These are phyloP conservation scores for Phaeosphaeriaceae sp. DNA, from an alignment of 2,329 filamentous ascomycete genomes.

Conservation along the genomic window DNA sequence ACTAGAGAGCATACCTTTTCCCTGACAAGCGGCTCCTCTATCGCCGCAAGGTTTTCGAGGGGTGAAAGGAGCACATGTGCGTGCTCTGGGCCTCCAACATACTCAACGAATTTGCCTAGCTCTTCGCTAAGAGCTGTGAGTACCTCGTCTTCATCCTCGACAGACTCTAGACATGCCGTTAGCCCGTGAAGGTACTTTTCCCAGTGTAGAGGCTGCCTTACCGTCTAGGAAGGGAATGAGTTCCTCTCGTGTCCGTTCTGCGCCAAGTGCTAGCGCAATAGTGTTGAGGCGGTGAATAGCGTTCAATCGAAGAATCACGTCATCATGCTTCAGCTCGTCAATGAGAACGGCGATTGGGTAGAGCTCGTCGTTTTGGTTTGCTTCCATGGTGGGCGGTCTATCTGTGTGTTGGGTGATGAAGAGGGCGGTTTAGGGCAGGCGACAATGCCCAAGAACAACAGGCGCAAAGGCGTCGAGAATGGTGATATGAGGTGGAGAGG, in stretches of 20 bases:
- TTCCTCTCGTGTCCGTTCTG: constrained; percentile 96
- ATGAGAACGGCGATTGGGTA: constrained; percentile 99
- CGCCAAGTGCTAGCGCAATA: constrained; percentile 92
- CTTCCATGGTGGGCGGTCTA: constrained; percentile 71
- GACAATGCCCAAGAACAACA: constrained; percentile 22
- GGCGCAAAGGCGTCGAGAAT: constrained; percentile 13
- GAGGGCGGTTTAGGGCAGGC: constrained; percentile 25
- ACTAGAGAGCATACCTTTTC: constrained; percentile 74
- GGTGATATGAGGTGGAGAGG: constrained; percentile 10
- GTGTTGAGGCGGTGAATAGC: constrained; percentile 98
- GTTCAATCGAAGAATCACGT: constrained; percentile 96
- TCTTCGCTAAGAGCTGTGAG: constrained; percentile 96
- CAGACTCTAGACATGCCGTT: constrained; percentile 73
- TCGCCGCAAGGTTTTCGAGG: constrained; percentile 95
- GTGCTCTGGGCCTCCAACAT: constrained; percentile 91
- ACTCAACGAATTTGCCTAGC: constrained; percentile 95
- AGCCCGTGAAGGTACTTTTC: constrained; percentile 32
- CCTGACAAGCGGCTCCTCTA: constrained; percentile 95
- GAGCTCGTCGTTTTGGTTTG: constrained; percentile 95
- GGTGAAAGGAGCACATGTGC: constrained; percentile 96
- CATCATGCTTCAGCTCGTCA: constrained; percentile 99
- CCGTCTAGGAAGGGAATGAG: constrained; percentile 98
- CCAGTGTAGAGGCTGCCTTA: constrained; percentile 58
- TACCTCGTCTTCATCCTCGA: constrained; percentile 98
- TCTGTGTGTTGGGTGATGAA: constrained; percentile 25